A percentile compares a stretch with the other conserved stretches of the same genome.
Conservation (phyloP, 192 early-diverging fungal species). For the Globomyces pollinis-pini region DNA sequence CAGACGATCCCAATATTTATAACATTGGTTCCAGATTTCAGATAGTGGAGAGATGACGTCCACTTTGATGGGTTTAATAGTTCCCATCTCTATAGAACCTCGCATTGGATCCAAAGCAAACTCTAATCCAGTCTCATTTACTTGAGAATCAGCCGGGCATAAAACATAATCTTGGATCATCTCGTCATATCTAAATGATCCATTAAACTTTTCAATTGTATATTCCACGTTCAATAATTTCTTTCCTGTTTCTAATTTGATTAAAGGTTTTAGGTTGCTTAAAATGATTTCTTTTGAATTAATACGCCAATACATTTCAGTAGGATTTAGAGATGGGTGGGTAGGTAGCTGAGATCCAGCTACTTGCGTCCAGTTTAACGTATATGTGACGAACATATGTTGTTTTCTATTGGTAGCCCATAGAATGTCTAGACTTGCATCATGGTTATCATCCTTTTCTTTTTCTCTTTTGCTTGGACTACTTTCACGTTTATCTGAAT, state of each 20-base stretch:
- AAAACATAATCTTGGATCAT: constrained; percentile 10
- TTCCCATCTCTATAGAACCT: constrained; percentile 33
- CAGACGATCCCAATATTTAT: neutral
- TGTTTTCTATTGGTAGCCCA: neutral
- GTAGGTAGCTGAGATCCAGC: neutral
- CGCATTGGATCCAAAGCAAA: constrained; percentile 19
- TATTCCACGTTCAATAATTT: constrained; percentile 25
- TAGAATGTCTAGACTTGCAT: no score
- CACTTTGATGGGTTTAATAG: constrained; percentile 15
- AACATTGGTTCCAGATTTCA: constrained; percentile 9
- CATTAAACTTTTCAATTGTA: constrained; percentile 26
- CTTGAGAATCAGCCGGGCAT: neutral
- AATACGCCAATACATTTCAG: constrained; percentile 17
- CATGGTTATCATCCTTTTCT: no score
- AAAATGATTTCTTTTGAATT: constrained; percentile 21
- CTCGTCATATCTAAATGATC: constrained; percentile 23
- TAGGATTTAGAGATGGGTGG: neutral
- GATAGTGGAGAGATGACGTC: constrained; percentile 14
- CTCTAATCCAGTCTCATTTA: neutral
- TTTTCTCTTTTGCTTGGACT: no score
- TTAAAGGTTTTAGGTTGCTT: constrained; percentile 20
- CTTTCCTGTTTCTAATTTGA: constrained; percentile 17
- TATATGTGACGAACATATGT: neutral
- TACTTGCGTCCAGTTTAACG: neutral
- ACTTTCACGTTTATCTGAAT: neutral